Base-by-base conservation (phyloP, 2,329 filamentous ascomycete genomes). In the Stylonectria norvegica region DNA sequence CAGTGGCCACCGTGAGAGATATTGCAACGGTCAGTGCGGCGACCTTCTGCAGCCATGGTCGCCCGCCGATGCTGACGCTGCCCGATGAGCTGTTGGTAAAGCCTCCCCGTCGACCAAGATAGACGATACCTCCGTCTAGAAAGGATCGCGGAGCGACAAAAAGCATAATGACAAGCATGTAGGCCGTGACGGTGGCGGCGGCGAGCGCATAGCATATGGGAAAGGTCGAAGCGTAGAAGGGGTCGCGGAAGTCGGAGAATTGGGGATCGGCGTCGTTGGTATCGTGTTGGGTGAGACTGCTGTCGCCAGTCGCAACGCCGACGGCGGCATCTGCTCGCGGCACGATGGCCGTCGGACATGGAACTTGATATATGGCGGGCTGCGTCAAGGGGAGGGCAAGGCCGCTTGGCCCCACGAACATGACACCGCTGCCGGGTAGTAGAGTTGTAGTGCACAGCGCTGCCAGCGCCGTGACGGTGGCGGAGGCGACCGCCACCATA, bases 81-180 rank as follows among this genome's bases (percentile, higher is more conserved):
- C 83, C 79, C 11, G 83, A 82, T 3, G 87, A 87, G 36, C 87
- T 84, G 59, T 85, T 86, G 34, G 90, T 94, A 66, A 95, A 90
- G 43, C 89, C 89, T 60, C 89, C 88, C 58, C 86, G 81, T 18
- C 86, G 76, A 30, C 87, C 86, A 34, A 94, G 72, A 43, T 93
- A 84, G 31, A 91, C 87, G 34, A 86, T 81, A 16, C 89, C 88
- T 38, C 89, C 89, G 43, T 94, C 82, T 48, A 95, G 83, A 62
- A 93, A 95, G 4, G 93, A 95, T 36, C 91, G 82, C n/a, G 91
- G 91, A 1, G 89, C 95, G 55, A 96, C 89, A 59, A 95, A 80
- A 25, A 97, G 81, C 78, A 96, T 94, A 48, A 95, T 87, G 53
- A 96, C 85, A 33, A 97, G 79, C 61, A 94, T 85, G 67, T 94